Conservation (phyloP, 441 rosid genomes). For the Pelargonium cotyledonis region DNA sequence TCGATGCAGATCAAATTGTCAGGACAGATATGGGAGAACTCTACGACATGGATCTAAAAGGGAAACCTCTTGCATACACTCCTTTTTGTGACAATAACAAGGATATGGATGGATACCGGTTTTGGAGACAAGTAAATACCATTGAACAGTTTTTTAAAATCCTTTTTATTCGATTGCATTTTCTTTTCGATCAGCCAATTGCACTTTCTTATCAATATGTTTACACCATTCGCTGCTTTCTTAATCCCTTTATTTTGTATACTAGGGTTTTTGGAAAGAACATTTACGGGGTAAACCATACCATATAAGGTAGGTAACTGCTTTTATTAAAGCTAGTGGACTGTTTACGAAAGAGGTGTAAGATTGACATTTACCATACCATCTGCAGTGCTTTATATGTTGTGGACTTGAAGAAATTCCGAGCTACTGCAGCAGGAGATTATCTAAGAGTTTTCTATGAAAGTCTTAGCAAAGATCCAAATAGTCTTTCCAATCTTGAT, state of each 20-base stretch:
- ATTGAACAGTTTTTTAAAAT: neutral
- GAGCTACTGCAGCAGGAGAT: slow-evolving; percentile 97
- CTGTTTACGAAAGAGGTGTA: neutral
- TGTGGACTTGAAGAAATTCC: slow-evolving; percentile 88
- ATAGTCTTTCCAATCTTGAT: slow-evolving; percentile 91
- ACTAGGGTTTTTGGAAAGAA: slow-evolving; percentile 97
- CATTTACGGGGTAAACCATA: slow-evolving; percentile 86
- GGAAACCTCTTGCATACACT: slow-evolving; percentile 97
- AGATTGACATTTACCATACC: slow-evolving; percentile 24
- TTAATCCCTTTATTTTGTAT: slow-evolving; percentile 12
- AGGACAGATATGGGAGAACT: slow-evolving; percentile 97
- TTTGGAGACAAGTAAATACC: slow-evolving; percentile 81
- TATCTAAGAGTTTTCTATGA: slow-evolving; percentile 90
- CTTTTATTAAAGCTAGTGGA: slow-evolving; percentile 11
- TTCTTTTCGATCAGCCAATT: no score
- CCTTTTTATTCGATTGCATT: neutral
- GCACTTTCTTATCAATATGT: neutral
- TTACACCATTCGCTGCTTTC: neutral
- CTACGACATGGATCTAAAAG: slow-evolving; percentile 94
- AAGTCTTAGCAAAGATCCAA: slow-evolving; percentile 98
- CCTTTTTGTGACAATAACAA: slow-evolving; percentile 96
- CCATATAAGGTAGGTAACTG: slow-evolving; percentile 74
- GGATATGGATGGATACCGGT: slow-evolving; percentile 98
- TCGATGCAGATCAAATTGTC: slow-evolving; percentile 95
- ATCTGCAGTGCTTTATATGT: slow-evolving; percentile 83